These are phyloP conservation scores for Pythium brachiatum DNA, from an alignment of 352 stramenopile species.

Conservation along the genomic window DNA sequence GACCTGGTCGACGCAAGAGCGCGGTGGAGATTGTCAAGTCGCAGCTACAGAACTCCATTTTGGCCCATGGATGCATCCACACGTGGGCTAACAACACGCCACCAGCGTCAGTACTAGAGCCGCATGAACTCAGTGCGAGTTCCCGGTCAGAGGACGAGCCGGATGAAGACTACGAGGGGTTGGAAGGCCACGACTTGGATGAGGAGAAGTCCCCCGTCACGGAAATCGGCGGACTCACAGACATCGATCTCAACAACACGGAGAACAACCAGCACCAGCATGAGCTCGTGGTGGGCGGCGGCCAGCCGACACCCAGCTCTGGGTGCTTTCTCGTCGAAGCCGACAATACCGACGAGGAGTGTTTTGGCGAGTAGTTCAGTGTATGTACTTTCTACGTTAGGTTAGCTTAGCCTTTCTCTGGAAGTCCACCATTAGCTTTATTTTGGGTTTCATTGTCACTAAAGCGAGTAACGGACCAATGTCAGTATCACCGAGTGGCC, in stretches of 20 bases:
- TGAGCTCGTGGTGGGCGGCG: neutral
- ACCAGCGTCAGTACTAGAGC: constrained; percentile 8
- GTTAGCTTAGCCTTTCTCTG: neutral
- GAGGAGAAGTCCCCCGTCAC: neutral
- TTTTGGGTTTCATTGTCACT: neutral
- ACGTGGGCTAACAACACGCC: constrained; percentile 44
- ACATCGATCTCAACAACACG: constrained; percentile 10
- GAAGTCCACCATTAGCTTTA: neutral
- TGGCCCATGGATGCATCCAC: constrained; percentile 52
- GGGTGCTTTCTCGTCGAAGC: constrained; percentile 24
- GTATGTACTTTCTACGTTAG: neutral
- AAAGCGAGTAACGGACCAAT: neutral
- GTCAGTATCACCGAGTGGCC: neutral
- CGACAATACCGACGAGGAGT: constrained; percentile 11
- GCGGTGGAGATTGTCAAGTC: constrained; percentile 44
- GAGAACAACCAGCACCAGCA: constrained; percentile 5
- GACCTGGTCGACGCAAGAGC: constrained; percentile 18
- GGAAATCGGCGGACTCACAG: constrained; percentile 8
- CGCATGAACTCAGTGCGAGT: constrained; percentile 17
- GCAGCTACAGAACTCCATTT: constrained; percentile 49
- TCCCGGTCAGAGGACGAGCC: constrained; percentile 17
- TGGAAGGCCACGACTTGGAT: neutral
- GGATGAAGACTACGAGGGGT: neutral
- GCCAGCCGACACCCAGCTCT: neutral
- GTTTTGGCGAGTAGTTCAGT: neutral